Base-by-base conservation (phyloP, 2,329 filamentous ascomycete genomes). In the Xylogone sp. region DNA sequence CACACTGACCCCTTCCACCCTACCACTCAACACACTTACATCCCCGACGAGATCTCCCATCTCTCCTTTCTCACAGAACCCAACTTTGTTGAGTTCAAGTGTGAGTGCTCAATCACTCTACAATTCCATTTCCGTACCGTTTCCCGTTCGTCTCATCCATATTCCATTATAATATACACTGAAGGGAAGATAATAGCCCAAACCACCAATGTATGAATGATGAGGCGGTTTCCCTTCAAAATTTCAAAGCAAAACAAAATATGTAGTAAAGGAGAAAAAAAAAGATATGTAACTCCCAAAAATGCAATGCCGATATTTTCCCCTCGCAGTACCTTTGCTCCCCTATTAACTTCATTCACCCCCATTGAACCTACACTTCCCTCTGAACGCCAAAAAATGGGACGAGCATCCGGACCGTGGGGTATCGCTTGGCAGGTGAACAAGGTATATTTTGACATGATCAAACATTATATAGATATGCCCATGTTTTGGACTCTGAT, bases 61-160 rank as follows among this genome's bases (percentile, higher is more conserved):
- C 34, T 16, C 34, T 39, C 8, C n/a, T n/a, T 39, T 18, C n/a
- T 39, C n/a, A 4, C n/a, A 39, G 34, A 5, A 16, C 34, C 10
- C n/a, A 39, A 39, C 10, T 13, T 7, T 39, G 10, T 13, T 16
- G n/a, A 13, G 34, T 16, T 7, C 34, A 39, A n/a, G n/a, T n/a
- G 34, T 39, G 34, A 39, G 24, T 10, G 24, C 24, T 10, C 24
- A 27, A 27, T 27, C 24, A 27, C 24, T 27, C 24, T 5, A 27
- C 24, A 27, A 39, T 18, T 39, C 47, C 21, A 44, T 48, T n/a
- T 12, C 46, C 52, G n/a, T 59, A 56, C 9, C 48, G 21, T 46
- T 52, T 45, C 21, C 46, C 46, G 16, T 48, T 43, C 19, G 20
- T 43, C 34, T 21, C 21, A 18, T 21, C 45, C 49, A 24, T 48